A percentile compares a stretch with the other conserved stretches of the same genome.
These are phyloP conservation scores for Bullera alba DNA, from an alignment of 768 basidiomycete species.

Conservation along the genomic window DNA sequence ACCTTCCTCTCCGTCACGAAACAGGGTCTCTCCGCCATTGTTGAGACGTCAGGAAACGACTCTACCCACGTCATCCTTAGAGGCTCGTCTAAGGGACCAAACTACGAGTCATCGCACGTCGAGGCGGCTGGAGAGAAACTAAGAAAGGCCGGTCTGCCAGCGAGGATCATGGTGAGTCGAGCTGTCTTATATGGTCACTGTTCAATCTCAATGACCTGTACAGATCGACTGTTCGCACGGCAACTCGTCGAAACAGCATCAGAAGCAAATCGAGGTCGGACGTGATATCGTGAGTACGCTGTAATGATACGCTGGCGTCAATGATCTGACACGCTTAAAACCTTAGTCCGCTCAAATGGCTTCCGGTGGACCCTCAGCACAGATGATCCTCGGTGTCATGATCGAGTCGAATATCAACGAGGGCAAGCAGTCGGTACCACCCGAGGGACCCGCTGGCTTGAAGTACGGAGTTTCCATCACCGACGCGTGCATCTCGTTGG, in stretches of 20 bases:
- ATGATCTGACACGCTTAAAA: too few relatives aligned
- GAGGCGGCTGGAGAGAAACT: slow-evolving; percentile 67
- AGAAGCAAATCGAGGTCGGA: slow-evolving; percentile 68
- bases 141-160: slow-evolving; percentile 65
- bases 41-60: slow-evolving; percentile 92
- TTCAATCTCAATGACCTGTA: not conserved
- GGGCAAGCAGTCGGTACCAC: slow-evolving; percentile 82
- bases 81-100: slow-evolving; percentile 82
- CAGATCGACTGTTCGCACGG: slow-evolving; percentile 59
- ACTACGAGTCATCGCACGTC: slow-evolving; percentile 74
- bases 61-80: slow-evolving; percentile 88
- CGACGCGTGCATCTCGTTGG: slow-evolving; percentile 44
- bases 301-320: not conserved
- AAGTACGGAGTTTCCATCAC: slow-evolving; percentile 46
- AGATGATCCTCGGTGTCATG: slow-evolving; percentile 87
- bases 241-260: slow-evolving; percentile 91
- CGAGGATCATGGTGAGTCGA: slow-evolving; percentile 71
- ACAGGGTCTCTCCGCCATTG: slow-evolving; percentile 64
- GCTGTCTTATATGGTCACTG: not conserved
- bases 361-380: slow-evolving; percentile 51
- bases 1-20: slow-evolving; percentile 96
- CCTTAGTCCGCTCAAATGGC: slow-evolving; percentile 60
- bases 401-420: slow-evolving; percentile 90
- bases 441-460: slow-evolving; percentile 53
- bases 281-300: slow-evolving; percentile 19